Base-by-base conservation (phyloP, 2,329 filamentous ascomycete species). In the Plectosphaerella plurivora region DNA sequence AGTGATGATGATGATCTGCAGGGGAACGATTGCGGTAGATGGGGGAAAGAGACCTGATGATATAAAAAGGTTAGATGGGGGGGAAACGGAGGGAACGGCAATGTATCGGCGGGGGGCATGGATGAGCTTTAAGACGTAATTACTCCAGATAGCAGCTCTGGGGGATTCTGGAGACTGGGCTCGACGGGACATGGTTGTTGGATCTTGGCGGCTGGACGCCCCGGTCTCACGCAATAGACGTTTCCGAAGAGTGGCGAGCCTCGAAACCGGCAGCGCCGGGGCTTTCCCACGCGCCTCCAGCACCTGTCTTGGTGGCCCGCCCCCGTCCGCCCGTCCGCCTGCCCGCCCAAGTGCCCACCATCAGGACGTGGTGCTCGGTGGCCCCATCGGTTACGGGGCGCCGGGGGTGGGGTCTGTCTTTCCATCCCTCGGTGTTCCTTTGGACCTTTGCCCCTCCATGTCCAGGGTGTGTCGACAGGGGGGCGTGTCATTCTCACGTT, bases 221-320 rank as follows among this genome's bases (percentile, higher is more conserved):
- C 35, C 41, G n/a, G 41, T 44, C 36, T 49, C 47, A 49, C 47
- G 47, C 47, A 49, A 49, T 49, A 39, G 36, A 49, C 47, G 47
- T 49, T 49, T 49, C 47, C 47, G 47, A 39, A 49, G 47, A n/a
- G 36, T 37, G 36, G 47, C 35, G 35, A 49, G 24, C 35, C 35
- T 49, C 37, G 47, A 49, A 49, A 49, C 47, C 47, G 47, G 47
- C 35, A 49, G 35, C 22, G 47, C 47, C 47, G 47, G 36, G 18
- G 25, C 24, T n/a, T 22, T 47, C 45, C 33, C 33, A 35, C 45
- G 35, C n/a, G 46, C 20, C 20, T 22, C 22, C 22, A 22, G 22
- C 22, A 22, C 22, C 28, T 37, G 35, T 37, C 15, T 35, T 48
- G 18, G 14, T 15, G 37, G 7, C 37, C 37, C 37, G 37, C 37